These are phyloP conservation scores for Phlyctochytrium arcticum DNA, from an alignment of 192 early-diverging fungal genomes.

Conservation along the genomic window DNA sequence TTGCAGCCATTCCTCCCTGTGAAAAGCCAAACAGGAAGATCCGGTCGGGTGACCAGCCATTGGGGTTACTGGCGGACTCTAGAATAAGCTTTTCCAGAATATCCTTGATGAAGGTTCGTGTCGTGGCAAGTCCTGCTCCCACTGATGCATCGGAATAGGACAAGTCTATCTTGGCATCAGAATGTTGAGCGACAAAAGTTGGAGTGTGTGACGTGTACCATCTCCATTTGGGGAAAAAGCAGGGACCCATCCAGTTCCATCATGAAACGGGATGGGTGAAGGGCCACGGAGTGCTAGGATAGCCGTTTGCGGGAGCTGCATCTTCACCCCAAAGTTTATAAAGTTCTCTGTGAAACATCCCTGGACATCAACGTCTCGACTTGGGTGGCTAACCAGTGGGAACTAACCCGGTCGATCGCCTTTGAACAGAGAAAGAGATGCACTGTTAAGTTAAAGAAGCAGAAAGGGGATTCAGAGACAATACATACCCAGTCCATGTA, in stretches of 20 bases:
- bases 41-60: slow-evolving; percentile 29
- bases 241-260: slow-evolving; percentile 65
- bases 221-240: slow-evolving; percentile 54
- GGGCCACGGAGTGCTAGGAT: slow-evolving; percentile 57
- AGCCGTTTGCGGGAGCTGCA: slow-evolving; percentile 67
- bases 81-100: slow-evolving; percentile 39
- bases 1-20: slow-evolving; percentile 64
- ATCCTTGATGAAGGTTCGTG: slow-evolving; percentile 36
- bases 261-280: slow-evolving; percentile 56
- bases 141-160: slow-evolving; percentile 33
- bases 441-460: not conserved
- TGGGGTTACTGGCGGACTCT: not conserved
- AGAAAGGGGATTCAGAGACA: not conserved
- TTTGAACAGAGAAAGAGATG: too few relatives aligned
- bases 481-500: slow-evolving; percentile 65
- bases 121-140: slow-evolving; percentile 40
- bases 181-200: too few relatives aligned
- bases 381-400: not conserved
- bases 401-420: slow-evolving; percentile 4
- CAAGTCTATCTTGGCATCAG: slow-evolving; percentile 19
- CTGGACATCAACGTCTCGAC: not conserved
- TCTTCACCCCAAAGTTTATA: slow-evolving; percentile 49
- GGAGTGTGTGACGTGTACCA: too few relatives aligned
- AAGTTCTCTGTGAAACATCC: slow-evolving; percentile 44
- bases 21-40: slow-evolving; percentile 73